Base-by-base conservation (phyloP, 768 basidiomycete species). In the Auricularia sp. region DNA sequence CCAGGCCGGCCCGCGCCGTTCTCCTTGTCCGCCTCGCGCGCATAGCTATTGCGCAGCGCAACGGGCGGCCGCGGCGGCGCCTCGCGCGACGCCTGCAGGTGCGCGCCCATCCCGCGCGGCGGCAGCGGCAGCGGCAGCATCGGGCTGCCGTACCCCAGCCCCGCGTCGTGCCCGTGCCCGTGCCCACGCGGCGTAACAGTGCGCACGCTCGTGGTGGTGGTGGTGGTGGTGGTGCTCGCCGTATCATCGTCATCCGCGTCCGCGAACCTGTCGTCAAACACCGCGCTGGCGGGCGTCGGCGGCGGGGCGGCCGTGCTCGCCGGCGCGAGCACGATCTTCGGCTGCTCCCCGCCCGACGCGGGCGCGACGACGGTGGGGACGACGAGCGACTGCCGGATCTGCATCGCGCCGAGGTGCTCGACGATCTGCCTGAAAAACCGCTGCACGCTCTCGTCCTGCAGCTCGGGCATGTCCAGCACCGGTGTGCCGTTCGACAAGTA, bases 361-460 rank as follows among this genome's bases (percentile, higher is more conserved):
- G 56, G 34, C 24, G 24, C 56, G 29, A 35, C 33, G n/a, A 64
- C 35, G 36, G 39, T 29, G 56, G 24, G 56, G 56, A 59, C 56
- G 56, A 59, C 29, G 4, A 64, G 18, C 1, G 76, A 76, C 10
- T 83, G 79, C 62, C 82, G 81, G 45, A 81, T 78, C 70, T 89
- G 86, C 77, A 93, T 85, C 54, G 82, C 81, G 69, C 87, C 86
- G 64, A 94, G 82, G 72, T 91, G 90, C 59, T 88, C 84, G 7
- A 86, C 89, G 58, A 94, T 86, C 73, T 95, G 90, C 64, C 89
- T 81, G 75, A 94, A 91, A 77, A 95, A 95, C 58, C 84, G 76
- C 68, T 93, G 90, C 70, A 96, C 85, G 56, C 83, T 85, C 63
- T 84, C 84, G 70, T 94, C 88, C 69, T 88, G 81, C 35, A 89